phyloP scores from a whole-genome alignment of 208 protist species.

The Leishmania martiniquensis region DNA sequence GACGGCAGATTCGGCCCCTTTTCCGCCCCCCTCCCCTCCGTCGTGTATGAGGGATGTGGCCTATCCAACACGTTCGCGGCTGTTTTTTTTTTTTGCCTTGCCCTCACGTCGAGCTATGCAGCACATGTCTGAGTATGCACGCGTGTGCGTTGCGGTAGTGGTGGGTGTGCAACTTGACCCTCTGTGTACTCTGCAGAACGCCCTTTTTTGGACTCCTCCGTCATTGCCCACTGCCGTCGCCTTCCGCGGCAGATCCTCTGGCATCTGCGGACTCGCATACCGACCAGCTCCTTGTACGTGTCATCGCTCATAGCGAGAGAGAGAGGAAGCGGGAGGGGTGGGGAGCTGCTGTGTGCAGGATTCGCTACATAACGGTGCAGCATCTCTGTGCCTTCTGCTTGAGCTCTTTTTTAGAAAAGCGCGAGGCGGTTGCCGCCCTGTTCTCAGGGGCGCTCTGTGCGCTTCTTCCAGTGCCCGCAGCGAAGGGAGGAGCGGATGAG shows the following conservation, averaged over 20 bases:
- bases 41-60: too few species aligned
- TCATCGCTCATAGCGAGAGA: neutral
- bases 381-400: slow-evolving; percentile 13
- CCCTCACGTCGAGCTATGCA: neutral
- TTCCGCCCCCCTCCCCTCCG: too few species aligned
- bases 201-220: neutral
- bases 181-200: neutral
- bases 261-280: neutral
- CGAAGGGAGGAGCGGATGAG: neutral
- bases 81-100: neutral
- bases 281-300: neutral
- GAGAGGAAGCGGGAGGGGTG: neutral
- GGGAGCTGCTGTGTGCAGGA: neutral
- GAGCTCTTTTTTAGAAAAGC: neutral
- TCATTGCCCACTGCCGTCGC: neutral
- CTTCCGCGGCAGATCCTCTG: neutral
- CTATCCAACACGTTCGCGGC: too few species aligned
- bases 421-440: neutral
- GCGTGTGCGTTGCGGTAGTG: neutral
- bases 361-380: slow-evolving; percentile 11
- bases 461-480: neutral
- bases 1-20: too few species aligned
- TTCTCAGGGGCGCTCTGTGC: neutral
- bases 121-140: neutral
- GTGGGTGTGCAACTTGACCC: neutral